Conservation (phyloP, 1,284 basidiomycete genomes). For the Golubevia pallescens region DNA sequence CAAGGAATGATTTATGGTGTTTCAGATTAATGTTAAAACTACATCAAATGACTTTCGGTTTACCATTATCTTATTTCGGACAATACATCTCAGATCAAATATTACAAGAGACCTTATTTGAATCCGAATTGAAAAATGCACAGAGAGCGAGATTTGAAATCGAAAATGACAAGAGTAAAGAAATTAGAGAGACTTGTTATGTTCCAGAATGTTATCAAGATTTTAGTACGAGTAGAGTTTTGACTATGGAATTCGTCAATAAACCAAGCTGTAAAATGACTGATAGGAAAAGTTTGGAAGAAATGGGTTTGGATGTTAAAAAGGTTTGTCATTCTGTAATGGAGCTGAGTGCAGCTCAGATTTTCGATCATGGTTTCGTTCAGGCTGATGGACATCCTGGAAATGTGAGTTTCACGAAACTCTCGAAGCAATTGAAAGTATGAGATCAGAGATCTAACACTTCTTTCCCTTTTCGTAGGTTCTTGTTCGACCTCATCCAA, state of each 20-base stretch:
- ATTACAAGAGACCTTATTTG: constrained; percentile 40
- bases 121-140: constrained; percentile 34
- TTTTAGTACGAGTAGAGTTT: constrained; percentile 28
- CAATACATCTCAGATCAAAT: constrained; percentile 51
- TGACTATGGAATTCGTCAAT: constrained; percentile 51
- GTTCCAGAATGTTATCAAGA: constrained; percentile 38
- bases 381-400: constrained; percentile 49
- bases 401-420: not conserved
- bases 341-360: constrained; percentile 48
- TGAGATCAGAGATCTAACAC: not conserved
- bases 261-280: constrained; percentile 36
- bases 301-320: constrained; percentile 38
- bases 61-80: constrained; percentile 37
- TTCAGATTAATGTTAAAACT: constrained; percentile 41
- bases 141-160: constrained; percentile 29
- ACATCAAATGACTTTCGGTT: constrained; percentile 47
- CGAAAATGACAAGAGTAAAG: constrained; percentile 26
- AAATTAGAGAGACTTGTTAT: constrained; percentile 39
- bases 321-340: constrained; percentile 36
- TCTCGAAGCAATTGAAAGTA: not conserved
- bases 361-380: constrained; percentile 52
- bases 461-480: constrained; percentile 11
- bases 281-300: constrained; percentile 30
- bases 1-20: constrained; percentile 45
- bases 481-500: constrained; percentile 42